These are phyloP conservation scores for Garcia nutans DNA, from an alignment of 345 rosid genomes.

Conservation along the genomic window DNA sequence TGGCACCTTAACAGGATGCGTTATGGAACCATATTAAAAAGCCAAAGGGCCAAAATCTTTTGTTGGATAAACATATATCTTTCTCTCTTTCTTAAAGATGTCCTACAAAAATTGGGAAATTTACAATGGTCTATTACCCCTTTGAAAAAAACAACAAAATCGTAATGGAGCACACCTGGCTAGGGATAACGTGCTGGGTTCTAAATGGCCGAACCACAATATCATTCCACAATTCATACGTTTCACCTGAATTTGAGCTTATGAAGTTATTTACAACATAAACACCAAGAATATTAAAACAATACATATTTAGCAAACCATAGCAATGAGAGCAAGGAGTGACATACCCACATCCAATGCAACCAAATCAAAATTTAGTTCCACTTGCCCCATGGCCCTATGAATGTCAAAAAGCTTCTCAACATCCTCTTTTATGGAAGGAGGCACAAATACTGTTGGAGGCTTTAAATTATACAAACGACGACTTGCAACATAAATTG, in stretches of 20 bases:
- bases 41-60: neutral
- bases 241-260: constrained; percentile 62
- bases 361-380: constrained; percentile 68
- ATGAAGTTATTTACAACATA: constrained; percentile 13
- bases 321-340: neutral
- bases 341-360: constrained; percentile 72
- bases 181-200: constrained; percentile 87
- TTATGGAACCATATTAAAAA: neutral
- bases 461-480: constrained; percentile 87
- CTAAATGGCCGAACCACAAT: constrained; percentile 81
- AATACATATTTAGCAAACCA: constrained; percentile 3
- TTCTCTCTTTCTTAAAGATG: neutral
- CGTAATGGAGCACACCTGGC: constrained; percentile 54
- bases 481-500: constrained; percentile 90
- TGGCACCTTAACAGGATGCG: neutral
- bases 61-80: neutral
- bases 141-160: neutral
- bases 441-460: constrained; percentile 81
- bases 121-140: neutral
- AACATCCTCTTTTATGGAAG: constrained; percentile 77
- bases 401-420: constrained; percentile 82
- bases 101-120: neutral
- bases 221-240: constrained; percentile 80
- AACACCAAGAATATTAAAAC: neutral
- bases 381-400: constrained; percentile 81